A percentile compares a stretch with the other conserved stretches of the same genome.
Evolutionary conservation across 176 grass and related monocot species (phyloP).

Genomic region (Urochloa ruziziensis): DNA sequence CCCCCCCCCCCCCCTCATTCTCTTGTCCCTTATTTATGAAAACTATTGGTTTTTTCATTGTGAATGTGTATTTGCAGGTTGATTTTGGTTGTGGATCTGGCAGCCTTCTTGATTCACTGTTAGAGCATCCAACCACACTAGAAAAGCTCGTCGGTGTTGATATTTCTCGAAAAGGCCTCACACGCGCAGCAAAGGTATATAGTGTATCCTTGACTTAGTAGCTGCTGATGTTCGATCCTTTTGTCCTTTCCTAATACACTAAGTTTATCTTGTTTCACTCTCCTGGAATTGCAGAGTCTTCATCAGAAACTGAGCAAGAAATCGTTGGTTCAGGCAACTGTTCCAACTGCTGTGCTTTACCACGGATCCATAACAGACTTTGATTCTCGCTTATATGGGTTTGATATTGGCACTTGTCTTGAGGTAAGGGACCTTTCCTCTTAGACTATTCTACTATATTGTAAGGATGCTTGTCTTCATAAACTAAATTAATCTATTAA

Average conservation of each 20-base stretch:
- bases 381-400: conserved; percentile 76
- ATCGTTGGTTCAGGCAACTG: conserved; percentile 33
- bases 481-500: not conserved
- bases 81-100: conserved; percentile 98
- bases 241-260: not conserved
- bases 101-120: conserved; percentile 84
- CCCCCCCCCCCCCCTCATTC: not conserved
- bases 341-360: conserved; percentile 63
- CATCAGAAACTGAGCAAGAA: conserved; percentile 76
- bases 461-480: not conserved
- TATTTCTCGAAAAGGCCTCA: conserved; percentile 76
- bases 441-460: not conserved
- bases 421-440: conserved; percentile 51
- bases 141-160: conserved; percentile 87
- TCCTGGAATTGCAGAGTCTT: conserved; percentile 49
- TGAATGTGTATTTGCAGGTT: conserved; percentile 51
- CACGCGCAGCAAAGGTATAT: conserved; percentile 79
- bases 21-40: conserved; percentile 26
- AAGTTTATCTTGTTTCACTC: conserved; percentile 17
- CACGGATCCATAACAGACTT: conserved; percentile 80
- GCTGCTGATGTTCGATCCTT: not conserved
- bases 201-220: not conserved
- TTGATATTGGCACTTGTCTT: conserved; percentile 86
- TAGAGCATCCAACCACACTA: conserved; percentile 80
- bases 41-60: conserved; percentile 8